Percentiles rank a stretch among this genome's conserved stretches.
phyloP scores from a whole-genome alignment of 805 yeast species.

The Priceomyces melissophilus region DNA sequence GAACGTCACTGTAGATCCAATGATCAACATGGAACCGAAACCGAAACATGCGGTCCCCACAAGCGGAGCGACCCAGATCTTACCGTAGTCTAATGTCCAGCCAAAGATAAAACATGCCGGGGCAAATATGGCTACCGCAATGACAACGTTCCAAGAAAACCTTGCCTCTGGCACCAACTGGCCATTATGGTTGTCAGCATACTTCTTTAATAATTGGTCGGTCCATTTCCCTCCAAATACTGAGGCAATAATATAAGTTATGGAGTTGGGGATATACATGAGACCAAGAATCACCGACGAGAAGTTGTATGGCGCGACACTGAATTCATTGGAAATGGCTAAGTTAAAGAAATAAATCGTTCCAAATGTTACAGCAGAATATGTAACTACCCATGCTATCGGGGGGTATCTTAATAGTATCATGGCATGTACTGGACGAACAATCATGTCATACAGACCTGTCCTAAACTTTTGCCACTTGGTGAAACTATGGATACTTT shows the following conservation, averaged over 20 bases:
- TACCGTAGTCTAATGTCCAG: slow-evolving; percentile 68
- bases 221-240: slow-evolving; percentile 81
- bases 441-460: slow-evolving; percentile 44
- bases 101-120: slow-evolving; percentile 71
- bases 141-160: slow-evolving; percentile 66
- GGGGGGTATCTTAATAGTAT: slow-evolving; percentile 69
- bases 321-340: slow-evolving; percentile 62
- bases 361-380: slow-evolving; percentile 70
- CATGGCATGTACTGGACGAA: slow-evolving; percentile 62
- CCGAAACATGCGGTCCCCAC: slow-evolving; percentile 83
- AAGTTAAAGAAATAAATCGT: slow-evolving; percentile 71
- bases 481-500: slow-evolving; percentile 9
- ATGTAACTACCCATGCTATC: slow-evolving; percentile 59
- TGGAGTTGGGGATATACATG: slow-evolving; percentile 78
- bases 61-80: slow-evolving; percentile 76
- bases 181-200: slow-evolving; percentile 59
- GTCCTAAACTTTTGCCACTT: slow-evolving; percentile 18
- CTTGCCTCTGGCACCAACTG: slow-evolving; percentile 72
- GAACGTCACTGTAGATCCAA: slow-evolving; percentile 78
- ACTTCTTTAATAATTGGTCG: slow-evolving; percentile 53
- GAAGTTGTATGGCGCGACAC: slow-evolving; percentile 68
- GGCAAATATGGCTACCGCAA: slow-evolving; percentile 62
- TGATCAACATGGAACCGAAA: slow-evolving; percentile 77
- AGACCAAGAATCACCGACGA: slow-evolving; percentile 64
- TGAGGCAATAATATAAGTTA: slow-evolving; percentile 71